phyloP scores from a whole-genome alignment of 805 yeast species.

The Myxozyma udenii region DNA sequence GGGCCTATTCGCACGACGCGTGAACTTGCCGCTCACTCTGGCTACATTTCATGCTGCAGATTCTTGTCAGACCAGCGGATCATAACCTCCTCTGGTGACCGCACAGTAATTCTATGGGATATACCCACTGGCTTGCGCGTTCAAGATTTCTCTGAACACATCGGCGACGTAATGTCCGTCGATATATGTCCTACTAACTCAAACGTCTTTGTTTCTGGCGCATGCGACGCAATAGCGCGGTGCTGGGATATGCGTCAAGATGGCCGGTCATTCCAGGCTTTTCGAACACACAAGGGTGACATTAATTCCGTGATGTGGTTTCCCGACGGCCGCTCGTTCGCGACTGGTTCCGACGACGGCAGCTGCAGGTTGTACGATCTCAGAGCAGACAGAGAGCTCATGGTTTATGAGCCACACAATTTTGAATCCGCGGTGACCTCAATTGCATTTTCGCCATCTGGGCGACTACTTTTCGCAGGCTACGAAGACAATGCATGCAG shows the following conservation, averaged over 20 bases:
- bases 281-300: constrained; percentile 61
- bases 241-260: constrained; percentile 74
- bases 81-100: constrained; percentile 77
- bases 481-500: constrained; percentile 69
- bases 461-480: constrained; percentile 69
- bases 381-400: constrained; percentile 69
- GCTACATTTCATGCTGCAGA: constrained; percentile 72
- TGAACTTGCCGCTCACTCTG: constrained; percentile 59
- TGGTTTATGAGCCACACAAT: constrained; percentile 41
- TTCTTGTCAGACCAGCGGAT: constrained; percentile 58
- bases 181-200: constrained; percentile 62
- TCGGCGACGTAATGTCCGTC: constrained; percentile 51
- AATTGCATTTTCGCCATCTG: constrained; percentile 68
- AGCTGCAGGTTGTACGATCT: constrained; percentile 66
- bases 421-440: constrained; percentile 51
- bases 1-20: constrained; percentile 22
- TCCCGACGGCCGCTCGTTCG: constrained; percentile 68
- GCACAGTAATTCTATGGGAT: constrained; percentile 80
- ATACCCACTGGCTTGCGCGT: constrained; percentile 53
- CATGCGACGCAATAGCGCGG: constrained; percentile 65
- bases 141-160: constrained; percentile 40
- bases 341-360: constrained; percentile 79
- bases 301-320: constrained; percentile 60
- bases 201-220: constrained; percentile 64
- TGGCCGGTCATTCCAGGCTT: constrained; percentile 37